Percentiles rank a stretch among this genome's conserved stretches.
Evolutionary conservation across 441 rosid genomes (phyloP).

Genomic region (Eutrema salsugineum): DNA sequence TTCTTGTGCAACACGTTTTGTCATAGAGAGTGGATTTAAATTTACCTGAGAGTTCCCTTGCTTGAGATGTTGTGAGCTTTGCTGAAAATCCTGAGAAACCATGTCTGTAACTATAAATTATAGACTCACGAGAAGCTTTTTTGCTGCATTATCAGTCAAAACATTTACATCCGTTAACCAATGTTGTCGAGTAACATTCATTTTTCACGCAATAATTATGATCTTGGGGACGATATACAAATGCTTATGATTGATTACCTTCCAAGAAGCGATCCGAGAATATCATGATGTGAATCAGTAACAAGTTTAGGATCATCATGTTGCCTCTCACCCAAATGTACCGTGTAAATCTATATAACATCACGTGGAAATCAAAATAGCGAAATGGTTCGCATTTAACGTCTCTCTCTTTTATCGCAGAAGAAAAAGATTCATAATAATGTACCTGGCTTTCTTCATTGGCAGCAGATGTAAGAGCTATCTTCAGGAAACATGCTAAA

Average conservation of each 20-base stretch:
- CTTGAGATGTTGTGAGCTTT: slow-evolving; percentile 53
- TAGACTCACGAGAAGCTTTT: slow-evolving; percentile 42
- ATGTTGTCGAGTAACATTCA: neutral
- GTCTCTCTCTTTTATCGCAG: neutral
- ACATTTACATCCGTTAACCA: slow-evolving; percentile 7
- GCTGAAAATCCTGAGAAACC: slow-evolving; percentile 81
- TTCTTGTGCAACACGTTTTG: neutral
- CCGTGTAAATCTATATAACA: slow-evolving; percentile 27
- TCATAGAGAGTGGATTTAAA: slow-evolving; percentile 8
- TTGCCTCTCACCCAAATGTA: slow-evolving; percentile 34
- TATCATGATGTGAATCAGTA: slow-evolving; percentile 36
- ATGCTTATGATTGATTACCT: slow-evolving; percentile 29
- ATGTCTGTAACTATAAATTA: slow-evolving; percentile 71
- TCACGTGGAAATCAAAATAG: neutral
- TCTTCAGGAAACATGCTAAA: neutral
- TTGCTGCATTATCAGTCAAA: slow-evolving; percentile 41
- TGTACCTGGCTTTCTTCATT: slow-evolving; percentile 16
- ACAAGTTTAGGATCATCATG: slow-evolving; percentile 35
- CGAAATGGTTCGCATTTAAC: neutral
- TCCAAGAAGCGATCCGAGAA: slow-evolving; percentile 41
- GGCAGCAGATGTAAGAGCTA: slow-evolving; percentile 6
- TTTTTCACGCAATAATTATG: neutral
- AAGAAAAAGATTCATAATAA: neutral
- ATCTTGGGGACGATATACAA: neutral
- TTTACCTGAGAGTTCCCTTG: slow-evolving; percentile 49